Base-by-base conservation (phyloP, 2,329 filamentous ascomycete genomes). In the Alternaria sp. region DNA sequence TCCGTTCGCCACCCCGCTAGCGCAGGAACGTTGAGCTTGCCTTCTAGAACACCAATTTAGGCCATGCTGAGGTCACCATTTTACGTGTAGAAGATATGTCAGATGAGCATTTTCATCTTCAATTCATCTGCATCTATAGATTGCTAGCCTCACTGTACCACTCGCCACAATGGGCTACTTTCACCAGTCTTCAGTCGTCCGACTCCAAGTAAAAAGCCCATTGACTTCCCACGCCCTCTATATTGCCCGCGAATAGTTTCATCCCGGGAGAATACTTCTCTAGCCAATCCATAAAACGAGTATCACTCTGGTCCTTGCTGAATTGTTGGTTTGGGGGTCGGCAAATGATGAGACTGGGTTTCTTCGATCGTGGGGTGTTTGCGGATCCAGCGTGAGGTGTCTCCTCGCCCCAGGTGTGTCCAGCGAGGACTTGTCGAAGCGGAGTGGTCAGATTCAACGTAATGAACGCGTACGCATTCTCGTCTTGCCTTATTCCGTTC, bases 1-100 rank as follows among this genome's bases (percentile, higher is more conserved):
- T n/a, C 5, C 7, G 4, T 23, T 62, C 56, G 60, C 60, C 60
- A 62, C 60, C 44, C 55, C 56, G 45, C 56, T 54, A 59, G 55
- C 30, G 59, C 49, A 62, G 59, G 59, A 59, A 62, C 55, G 23
- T 17, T 43, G 4, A 6, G 19, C 12, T 6, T n/a, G 25, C 47
- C 51, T 50, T 60, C 51, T 32, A 57, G 25, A 43, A 45, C 25
- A 30, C 13, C 15, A 23, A 23, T 25, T 15, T 32, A 32, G 30
- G 6, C 30, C 26, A 12, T 12, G 10, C 26, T 28, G 10, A 28
- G 26, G 10, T 28, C 30, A 15, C 30, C 30, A 32, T 6, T 12
- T 32, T 15, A 15, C 30, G 30, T 43, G 36, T 17, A 43, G 36
- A 9, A 43, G 36, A n/a, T 0, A 43, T 19, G 36, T 9, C 7